Conservation (phyloP, 1,284 basidiomycete species). For the Melampsora abietis-canadensis region DNA sequence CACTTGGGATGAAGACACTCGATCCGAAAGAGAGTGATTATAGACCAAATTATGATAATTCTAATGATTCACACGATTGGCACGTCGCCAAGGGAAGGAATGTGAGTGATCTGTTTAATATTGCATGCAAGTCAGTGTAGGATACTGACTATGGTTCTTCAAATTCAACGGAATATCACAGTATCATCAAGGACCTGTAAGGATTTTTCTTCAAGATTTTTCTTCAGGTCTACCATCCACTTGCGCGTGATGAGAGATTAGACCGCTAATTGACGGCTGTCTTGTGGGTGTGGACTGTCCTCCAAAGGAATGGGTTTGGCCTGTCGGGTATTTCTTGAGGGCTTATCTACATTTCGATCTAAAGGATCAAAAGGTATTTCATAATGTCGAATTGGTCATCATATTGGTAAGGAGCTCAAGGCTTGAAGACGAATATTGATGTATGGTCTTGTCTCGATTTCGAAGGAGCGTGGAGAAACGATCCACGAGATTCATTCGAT, state of each 20-base stretch:
- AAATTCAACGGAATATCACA: constrained; percentile 23
- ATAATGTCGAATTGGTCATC: background rate
- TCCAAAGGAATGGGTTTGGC: constrained; percentile 62
- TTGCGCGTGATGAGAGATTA: background rate
- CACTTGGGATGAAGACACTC: constrained; percentile 89
- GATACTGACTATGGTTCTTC: background rate
- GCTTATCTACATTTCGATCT: constrained; percentile 84
- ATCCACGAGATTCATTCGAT: constrained; percentile 73
- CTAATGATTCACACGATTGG: constrained; percentile 77
- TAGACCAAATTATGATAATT: constrained; percentile 80
- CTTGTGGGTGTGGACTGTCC: constrained; percentile 49
- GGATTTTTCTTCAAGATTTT: background rate
- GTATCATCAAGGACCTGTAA: constrained; percentile 58
- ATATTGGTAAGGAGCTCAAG: background rate
- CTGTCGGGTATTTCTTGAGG: constrained; percentile 79
- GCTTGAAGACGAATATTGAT: background rate
- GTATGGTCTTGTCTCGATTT: constrained; percentile 19
- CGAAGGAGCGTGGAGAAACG: constrained; percentile 66
- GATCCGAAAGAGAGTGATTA: constrained; percentile 82
- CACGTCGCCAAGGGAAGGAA: constrained; percentile 85
- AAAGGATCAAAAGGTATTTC: constrained; percentile 57
- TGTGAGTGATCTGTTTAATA: constrained; percentile 33
- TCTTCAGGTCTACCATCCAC: background rate
- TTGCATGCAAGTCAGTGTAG: background rate
- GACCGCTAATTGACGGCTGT: background rate